phyloP scores from a whole-genome alignment of 2,329 filamentous ascomycete species.

The Xenoacremonium recifei region DNA sequence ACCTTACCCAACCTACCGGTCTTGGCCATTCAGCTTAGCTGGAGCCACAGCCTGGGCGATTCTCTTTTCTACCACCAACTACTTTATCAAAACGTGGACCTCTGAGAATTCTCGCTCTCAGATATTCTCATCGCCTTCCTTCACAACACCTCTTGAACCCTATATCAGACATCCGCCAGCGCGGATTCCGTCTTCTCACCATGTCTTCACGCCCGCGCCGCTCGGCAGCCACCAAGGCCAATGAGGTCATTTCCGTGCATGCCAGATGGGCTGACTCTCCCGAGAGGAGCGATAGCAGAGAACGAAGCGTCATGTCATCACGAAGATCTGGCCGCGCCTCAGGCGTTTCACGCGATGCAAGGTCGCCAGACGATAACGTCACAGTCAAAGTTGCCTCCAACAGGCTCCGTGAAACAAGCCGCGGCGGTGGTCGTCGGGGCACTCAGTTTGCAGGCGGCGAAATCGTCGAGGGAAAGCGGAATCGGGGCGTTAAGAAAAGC shows the following conservation, averaged over 20 bases:
- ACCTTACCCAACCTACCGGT: too few species aligned
- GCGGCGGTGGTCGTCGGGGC: constrained; percentile 35
- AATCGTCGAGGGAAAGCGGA: constrained; percentile 50
- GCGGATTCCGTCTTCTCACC: constrained; percentile 19
- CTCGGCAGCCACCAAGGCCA: constrained; percentile 42
- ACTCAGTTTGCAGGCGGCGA: constrained; percentile 44
- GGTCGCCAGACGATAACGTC: constrained; percentile 49
- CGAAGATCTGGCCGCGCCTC: constrained; percentile 49
- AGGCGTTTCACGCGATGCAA: constrained; percentile 43
- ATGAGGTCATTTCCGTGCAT: constrained; percentile 42
- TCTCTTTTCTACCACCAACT: too few species aligned
- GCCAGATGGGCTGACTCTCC: constrained; percentile 40
- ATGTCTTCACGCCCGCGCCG: constrained; percentile 51
- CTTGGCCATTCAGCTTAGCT: too few species aligned
- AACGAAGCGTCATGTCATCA: constrained; percentile 48
- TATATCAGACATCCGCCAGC: constrained; percentile 13
- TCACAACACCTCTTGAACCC: background rate
- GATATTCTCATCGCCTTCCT: too few species aligned
- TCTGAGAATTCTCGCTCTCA: too few species aligned
- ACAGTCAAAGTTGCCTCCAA: constrained; percentile 52
- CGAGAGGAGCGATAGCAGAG: constrained; percentile 30
- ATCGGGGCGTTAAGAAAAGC: constrained; percentile 56
- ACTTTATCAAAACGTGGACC: too few species aligned
- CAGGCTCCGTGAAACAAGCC: constrained; percentile 51
- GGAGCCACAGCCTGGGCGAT: too few species aligned